Base-by-base conservation (phyloP, 192 early-diverging fungal species). In the Entomortierella chlamydospora region DNA sequence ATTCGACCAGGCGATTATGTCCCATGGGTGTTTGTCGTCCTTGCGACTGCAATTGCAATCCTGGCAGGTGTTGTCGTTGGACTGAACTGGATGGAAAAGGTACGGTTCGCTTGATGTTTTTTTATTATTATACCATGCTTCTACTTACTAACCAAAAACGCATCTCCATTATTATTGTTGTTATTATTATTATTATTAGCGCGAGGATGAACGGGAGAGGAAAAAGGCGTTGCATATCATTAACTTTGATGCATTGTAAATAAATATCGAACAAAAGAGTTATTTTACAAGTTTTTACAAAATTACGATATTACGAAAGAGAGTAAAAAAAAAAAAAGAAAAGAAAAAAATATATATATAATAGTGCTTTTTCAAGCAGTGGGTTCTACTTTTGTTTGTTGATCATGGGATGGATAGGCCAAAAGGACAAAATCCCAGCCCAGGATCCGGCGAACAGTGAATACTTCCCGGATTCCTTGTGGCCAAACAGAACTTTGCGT, bases 191-290 rank as follows among this genome's bases (percentile, higher is more conserved):
- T 4, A 47, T 18, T 50, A 79, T 15, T 63, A 91, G 85, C 83
- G 93, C 47, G 94, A 95, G 52, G 96, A 98, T 69, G 86, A 89
- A 70, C 70, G 84, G 25, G 95, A 98, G 74, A 86, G 91, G 79
- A 83, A 91, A 61, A 90, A 90, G 41, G 90, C 93, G 1, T 74
- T 95, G 49, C 93, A 95, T 70, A 88, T 91, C 39, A 94, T 98
- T 70, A 96, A 98, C 72, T 98, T 98, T 83, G 96, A 98, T 68
- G 95, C 95, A 0, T 83, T 97, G 30, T 97, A 74, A 43, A 60
- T 60, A 60, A 54, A 54, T 28, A 50, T n/a, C 15, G 22, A 50
- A 50, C 4, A 10, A 50, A 54, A 54, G 18, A 28, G 52, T 9
- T 29, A 54, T 54, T 29, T 54, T 54, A 25, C 28, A 29, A 28